A percentile compares a stretch with the other conserved stretches of the same genome.
Evolutionary conservation across 1,284 basidiomycete genomes (phyloP).

Genomic region (Leucoagaricus sp.): DNA sequence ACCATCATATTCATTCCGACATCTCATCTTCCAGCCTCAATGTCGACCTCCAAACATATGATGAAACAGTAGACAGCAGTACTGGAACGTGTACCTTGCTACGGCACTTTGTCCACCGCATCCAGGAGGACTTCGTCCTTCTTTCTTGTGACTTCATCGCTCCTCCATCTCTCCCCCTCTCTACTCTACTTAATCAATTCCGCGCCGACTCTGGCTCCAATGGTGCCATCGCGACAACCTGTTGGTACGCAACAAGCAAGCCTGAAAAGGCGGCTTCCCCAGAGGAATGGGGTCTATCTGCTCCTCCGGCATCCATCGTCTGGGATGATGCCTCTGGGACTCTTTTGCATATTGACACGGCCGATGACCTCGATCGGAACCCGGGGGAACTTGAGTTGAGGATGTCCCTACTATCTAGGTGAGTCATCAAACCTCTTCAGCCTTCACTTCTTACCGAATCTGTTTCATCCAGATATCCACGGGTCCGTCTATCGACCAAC

Average conservation of each 20-base stretch:
- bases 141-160: constrained; percentile 91
- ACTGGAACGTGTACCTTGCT: constrained; percentile 73
- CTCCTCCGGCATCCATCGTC: constrained; percentile 52
- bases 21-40: constrained; percentile 61
- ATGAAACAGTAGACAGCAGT: constrained; percentile 64
- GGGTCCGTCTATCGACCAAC: constrained; percentile 66
- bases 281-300: constrained; percentile 65
- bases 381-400: constrained; percentile 71
- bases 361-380: constrained; percentile 67
- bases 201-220: constrained; percentile 66
- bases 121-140: constrained; percentile 85
- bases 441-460: neutral
- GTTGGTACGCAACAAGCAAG: constrained; percentile 67
- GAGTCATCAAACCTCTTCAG: constrained; percentile 19
- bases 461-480: constrained; percentile 61
- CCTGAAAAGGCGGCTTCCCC: constrained; percentile 56
- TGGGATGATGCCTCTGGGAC: constrained; percentile 69
- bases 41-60: constrained; percentile 76
- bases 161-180: constrained; percentile 70
- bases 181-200: constrained; percentile 79
- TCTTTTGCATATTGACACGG: constrained; percentile 69
- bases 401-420: constrained; percentile 73
- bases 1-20: constrained; percentile 80
- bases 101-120: constrained; percentile 67
- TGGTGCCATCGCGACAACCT: constrained; percentile 73